These are phyloP conservation scores for Acacia crassicarpa DNA, from an alignment of 306 rosid species.

Conservation along the genomic window DNA sequence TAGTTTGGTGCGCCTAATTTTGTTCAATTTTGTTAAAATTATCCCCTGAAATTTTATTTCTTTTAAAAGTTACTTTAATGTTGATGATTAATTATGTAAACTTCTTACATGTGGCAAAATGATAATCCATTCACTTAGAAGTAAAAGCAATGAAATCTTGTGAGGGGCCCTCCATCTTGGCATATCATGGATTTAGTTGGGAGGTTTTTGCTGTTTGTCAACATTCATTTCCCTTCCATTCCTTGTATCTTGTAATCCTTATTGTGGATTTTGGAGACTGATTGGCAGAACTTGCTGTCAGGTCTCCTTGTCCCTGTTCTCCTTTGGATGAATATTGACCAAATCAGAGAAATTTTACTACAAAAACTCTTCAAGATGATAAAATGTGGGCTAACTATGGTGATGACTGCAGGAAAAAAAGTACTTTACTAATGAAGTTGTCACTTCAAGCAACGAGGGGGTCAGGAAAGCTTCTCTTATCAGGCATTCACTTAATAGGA, in stretches of 20 bases:
- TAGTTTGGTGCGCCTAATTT: constrained; percentile 1
- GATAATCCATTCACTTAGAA: not conserved
- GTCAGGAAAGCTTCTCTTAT: not conserved
- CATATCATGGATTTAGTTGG: not conserved
- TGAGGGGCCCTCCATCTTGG: not conserved
- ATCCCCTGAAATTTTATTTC: not conserved
- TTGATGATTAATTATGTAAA: not conserved
- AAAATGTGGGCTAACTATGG: not conserved
- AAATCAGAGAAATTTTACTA: not conserved
- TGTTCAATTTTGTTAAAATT: constrained; percentile 20
- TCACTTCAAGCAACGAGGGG: not conserved
- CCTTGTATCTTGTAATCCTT: not conserved
- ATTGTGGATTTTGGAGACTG: not conserved
- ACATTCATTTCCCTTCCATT: not conserved
- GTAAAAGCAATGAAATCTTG: not conserved
- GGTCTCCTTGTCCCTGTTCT: not conserved
- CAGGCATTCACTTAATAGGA: not conserved
- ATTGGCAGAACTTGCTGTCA: not conserved
- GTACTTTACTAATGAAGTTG: not conserved
- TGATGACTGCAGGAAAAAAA: not conserved
- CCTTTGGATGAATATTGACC: not conserved
- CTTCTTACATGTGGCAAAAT: not conserved
- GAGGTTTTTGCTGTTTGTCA: not conserved
- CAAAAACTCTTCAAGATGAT: not conserved
- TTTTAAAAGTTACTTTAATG: not conserved